Conservation (phyloP, 305 asterid species). For the Petunia hybrid region DNA sequence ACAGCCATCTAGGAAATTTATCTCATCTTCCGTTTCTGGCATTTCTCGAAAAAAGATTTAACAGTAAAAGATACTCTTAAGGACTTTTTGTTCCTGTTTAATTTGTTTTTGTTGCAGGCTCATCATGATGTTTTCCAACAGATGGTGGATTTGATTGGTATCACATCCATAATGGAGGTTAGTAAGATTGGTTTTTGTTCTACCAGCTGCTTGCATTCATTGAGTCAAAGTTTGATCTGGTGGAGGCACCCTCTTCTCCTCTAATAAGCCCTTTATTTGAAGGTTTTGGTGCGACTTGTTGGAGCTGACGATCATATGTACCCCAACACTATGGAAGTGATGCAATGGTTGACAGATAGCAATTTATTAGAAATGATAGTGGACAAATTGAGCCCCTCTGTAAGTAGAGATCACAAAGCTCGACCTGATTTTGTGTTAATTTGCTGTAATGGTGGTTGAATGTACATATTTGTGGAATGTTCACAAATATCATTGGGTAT, state of each 20-base stretch:
- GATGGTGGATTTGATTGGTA: slow-evolving; percentile 97
- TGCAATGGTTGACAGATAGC: slow-evolving; percentile 98
- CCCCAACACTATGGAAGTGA: slow-evolving; percentile 81
- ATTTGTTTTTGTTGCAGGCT: slow-evolving; percentile 51
- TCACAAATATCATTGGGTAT: neutral
- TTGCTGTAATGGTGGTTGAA: slow-evolving; percentile 6
- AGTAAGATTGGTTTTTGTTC: slow-evolving; percentile 33
- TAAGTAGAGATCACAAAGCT: slow-evolving; percentile 45
- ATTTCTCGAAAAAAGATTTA: neutral
- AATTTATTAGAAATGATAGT: slow-evolving; percentile 95
- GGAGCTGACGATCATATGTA: slow-evolving; percentile 93
- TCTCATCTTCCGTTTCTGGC: neutral
- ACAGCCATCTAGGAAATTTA: neutral
- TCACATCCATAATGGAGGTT: slow-evolving; percentile 99
- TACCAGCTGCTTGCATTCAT: neutral
- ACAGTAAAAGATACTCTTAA: neutral
- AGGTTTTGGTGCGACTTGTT: slow-evolving; percentile 96
- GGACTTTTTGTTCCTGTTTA: slow-evolving; percentile 18
- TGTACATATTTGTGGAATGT: neutral
- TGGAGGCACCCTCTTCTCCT: slow-evolving; percentile 28
- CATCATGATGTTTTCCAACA: slow-evolving; percentile 79
- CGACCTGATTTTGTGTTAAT: slow-evolving; percentile 1
- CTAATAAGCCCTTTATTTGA: slow-evolving; percentile 44
- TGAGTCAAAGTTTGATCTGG: slow-evolving; percentile 24
- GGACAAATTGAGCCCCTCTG: slow-evolving; percentile 78